A percentile compares a stretch with the other conserved stretches of the same genome.
These are phyloP conservation scores for Solidago caesia DNA, from an alignment of 129 eudicot species.

Conservation along the genomic window DNA sequence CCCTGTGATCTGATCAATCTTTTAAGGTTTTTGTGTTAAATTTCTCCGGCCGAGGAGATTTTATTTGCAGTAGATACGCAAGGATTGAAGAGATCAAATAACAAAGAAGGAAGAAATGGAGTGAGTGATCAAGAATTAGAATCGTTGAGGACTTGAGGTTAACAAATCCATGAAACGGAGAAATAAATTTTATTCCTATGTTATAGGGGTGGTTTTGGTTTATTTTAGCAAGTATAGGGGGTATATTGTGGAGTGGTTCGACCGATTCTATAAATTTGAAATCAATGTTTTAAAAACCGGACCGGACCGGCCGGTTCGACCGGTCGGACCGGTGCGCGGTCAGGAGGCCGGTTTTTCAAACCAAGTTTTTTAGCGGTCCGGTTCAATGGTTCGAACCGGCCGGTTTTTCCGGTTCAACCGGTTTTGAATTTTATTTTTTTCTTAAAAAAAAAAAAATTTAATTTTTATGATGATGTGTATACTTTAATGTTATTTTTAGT, in stretches of 20 bases:
- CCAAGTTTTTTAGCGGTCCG: no score
- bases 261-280: no score
- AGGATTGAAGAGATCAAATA: constrained; percentile 9
- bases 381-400: no score
- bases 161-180: constrained; percentile 1
- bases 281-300: no score
- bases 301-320: no score
- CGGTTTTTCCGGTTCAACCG: no score
- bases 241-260: neutral
- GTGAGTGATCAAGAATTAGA: constrained; percentile 13
- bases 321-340: no score
- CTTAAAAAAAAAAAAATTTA: no score
- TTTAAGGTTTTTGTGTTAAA: neutral
- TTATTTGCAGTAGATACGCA: neutral
- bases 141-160: neutral
- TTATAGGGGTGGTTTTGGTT: constrained; percentile 20
- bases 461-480: no score
- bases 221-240: constrained; percentile 12
- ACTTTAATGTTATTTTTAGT: no score
- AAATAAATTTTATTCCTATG: neutral
- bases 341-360: no score
- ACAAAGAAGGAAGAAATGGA: neutral
- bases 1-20: neutral
- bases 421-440: no score
- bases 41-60: constrained; percentile 14